Evolutionary conservation across 192 early-diverging fungal species (phyloP).

Genomic region (Mortierella antarctica): DNA sequence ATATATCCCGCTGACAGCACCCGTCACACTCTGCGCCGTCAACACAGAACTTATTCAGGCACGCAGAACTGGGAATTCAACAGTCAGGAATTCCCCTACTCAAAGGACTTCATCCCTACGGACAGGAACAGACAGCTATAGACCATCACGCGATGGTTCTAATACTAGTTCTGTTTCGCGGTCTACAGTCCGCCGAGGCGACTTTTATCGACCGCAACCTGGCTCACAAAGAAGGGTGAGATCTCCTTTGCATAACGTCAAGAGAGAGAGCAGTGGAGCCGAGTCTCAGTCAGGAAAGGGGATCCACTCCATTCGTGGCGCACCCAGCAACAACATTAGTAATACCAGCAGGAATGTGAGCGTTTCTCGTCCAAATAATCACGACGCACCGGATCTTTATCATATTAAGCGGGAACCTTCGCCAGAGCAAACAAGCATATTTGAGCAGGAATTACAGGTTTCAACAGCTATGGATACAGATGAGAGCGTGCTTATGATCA

Average conservation of each 20-base stretch:
- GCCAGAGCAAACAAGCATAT: no score
- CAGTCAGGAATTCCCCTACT: background rate
- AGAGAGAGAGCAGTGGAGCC: no score
- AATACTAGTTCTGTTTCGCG: no score
- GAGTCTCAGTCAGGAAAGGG: background rate
- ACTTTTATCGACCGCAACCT: slow-evolving; percentile 7
- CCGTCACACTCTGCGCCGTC: slow-evolving; percentile 22
- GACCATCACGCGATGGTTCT: background rate
- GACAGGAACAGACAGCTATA: background rate
- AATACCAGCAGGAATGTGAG: background rate
- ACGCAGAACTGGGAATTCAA: background rate
- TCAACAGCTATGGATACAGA: slow-evolving; percentile 14
- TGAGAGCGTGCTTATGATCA: slow-evolving; percentile 13
- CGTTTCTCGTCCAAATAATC: no score
- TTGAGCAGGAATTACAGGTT: no score
- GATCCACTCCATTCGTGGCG: background rate
- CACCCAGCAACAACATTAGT: background rate
- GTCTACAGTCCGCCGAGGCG: background rate
- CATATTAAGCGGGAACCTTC: no score
- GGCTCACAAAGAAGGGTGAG: background rate
- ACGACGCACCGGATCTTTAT: no score
- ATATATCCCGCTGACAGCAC: slow-evolving; percentile 17
- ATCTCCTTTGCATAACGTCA: no score
- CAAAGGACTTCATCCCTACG: background rate
- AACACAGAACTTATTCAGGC: slow-evolving; percentile 3